phyloP scores from a whole-genome alignment of 228 moss, liverwort and hornwort genomes.

The Sphagnum magellanicum region DNA sequence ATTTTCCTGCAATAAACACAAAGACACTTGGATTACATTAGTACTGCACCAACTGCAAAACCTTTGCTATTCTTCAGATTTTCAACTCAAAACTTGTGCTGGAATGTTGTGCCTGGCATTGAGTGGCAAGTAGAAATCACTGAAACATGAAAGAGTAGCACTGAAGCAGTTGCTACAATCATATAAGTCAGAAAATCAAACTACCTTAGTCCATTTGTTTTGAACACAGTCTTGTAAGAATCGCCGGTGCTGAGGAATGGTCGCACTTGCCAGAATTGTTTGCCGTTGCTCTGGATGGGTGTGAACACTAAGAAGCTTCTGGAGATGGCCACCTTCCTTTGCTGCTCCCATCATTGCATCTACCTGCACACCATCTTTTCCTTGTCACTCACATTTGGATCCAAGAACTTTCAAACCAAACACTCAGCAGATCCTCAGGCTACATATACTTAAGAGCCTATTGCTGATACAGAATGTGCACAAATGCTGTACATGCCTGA shows the following conservation, averaged over 20 bases:
- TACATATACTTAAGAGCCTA: too few relatives aligned
- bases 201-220: slow-evolving; percentile 94
- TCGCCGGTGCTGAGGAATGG: slow-evolving; percentile 86
- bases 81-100: not conserved
- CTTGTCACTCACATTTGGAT: too few relatives aligned
- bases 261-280: slow-evolving; percentile 94
- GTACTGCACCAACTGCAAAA: too few relatives aligned
- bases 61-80: too few relatives aligned
- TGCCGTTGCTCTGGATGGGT: slow-evolving; percentile 72
- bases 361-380: slow-evolving; percentile 58
- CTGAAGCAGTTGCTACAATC: not conserved
- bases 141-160: not conserved
- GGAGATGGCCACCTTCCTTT: slow-evolving; percentile 83
- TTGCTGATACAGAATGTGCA: too few relatives aligned
- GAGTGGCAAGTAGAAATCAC: not conserved
- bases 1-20: slow-evolving; percentile 38
- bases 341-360: slow-evolving; percentile 91
- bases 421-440: too few relatives aligned
- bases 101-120: not conserved
- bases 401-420: too few relatives aligned
- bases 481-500: too few relatives aligned
- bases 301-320: slow-evolving; percentile 73
- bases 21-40: too few relatives aligned
- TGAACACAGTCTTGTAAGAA: slow-evolving; percentile 82
- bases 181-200: not conserved